Base-by-base conservation (phyloP, 1,284 basidiomycete species). In the Leccinum cinnamomeum region DNA sequence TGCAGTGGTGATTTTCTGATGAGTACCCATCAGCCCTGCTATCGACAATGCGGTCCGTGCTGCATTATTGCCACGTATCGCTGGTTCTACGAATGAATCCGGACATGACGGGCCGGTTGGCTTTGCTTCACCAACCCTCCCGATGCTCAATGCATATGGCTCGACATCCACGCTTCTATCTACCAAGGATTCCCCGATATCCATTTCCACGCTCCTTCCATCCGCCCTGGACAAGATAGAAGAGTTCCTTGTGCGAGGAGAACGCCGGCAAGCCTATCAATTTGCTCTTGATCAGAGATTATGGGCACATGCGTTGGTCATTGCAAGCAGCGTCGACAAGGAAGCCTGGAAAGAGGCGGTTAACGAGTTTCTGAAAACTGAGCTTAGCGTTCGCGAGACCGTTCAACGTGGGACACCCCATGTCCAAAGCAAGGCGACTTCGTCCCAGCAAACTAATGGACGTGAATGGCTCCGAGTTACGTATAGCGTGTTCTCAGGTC, bases 291-390 rank as follows among this genome's bases (percentile, higher is more conserved):
- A 95, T 63, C 86, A 95, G 73, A 90, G 86, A 68, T 78, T 99
- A 33, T 99, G 96, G 95, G 89, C 94, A 1, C 97, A 99, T 75
- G 97, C 97, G 1, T 88, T 99, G 84, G 80, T 98, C 55, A 96
- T 99, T 64, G 89, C 97, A 7, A 96, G 93, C 71, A 91, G 92
- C 60, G 85, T 98, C 57, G 97, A 97, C 74, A 93, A 92, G 69
- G 94, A 97, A 37, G 84, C 93, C 5, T 98, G 95, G 94, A 92
- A 91, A 72, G 92, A 95, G 64, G 91, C 90, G 5, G 94, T 97
- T 0, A 85, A 83, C 44, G 91, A 95, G 64, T 99, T 99, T 71
- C 78, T 97, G 44, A 84, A 85, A 46, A 82, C 86, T 23, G 97
- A 98, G 73, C 79, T 99, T 7, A 84, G 84, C 7, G 74, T 75